These are phyloP conservation scores for Fistulina hepatica DNA, from an alignment of 1,284 basidiomycete species.

Conservation along the genomic window DNA sequence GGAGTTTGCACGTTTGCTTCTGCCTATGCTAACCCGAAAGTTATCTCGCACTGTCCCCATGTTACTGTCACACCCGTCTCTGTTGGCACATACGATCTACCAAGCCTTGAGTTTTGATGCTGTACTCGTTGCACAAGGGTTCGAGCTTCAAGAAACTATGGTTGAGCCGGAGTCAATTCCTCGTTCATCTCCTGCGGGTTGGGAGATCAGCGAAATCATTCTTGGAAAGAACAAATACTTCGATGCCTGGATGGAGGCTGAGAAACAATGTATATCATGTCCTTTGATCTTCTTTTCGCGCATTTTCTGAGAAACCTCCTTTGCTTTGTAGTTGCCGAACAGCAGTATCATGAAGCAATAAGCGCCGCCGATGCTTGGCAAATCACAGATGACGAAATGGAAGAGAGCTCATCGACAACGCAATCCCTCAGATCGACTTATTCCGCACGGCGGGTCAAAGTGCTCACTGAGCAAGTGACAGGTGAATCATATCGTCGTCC, in stretches of 20 bases:
- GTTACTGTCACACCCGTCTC: slow-evolving; percentile 67
- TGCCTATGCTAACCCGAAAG: slow-evolving; percentile 64
- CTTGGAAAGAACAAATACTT: slow-evolving; percentile 84
- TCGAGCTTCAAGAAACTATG: slow-evolving; percentile 45
- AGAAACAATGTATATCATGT: slow-evolving; percentile 66
- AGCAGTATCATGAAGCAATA: slow-evolving; percentile 77
- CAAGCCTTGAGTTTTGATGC: slow-evolving; percentile 86
- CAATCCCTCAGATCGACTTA: slow-evolving; percentile 55
- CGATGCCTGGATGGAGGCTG: slow-evolving; percentile 79
- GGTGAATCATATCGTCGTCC: slow-evolving; percentile 27
- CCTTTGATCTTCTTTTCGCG: background rate
- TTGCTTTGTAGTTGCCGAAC: slow-evolving; percentile 51
- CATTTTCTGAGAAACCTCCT: background rate
- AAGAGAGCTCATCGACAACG: slow-evolving; percentile 33
- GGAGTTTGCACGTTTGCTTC: slow-evolving; percentile 66
- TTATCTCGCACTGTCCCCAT: slow-evolving; percentile 65
- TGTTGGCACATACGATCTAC: slow-evolving; percentile 93
- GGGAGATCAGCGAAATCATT: slow-evolving; percentile 71
- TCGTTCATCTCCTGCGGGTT: slow-evolving; percentile 34
- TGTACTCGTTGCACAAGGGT: slow-evolving; percentile 67
- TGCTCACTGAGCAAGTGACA: slow-evolving; percentile 82
- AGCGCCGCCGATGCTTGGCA: slow-evolving; percentile 78
- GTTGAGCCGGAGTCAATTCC: no score
- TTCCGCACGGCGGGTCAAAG: slow-evolving; percentile 71
- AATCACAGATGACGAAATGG: slow-evolving; percentile 61